phyloP scores from a whole-genome alignment of 2,329 filamentous ascomycete genomes.

The Sclerotinia nivalis region DNA sequence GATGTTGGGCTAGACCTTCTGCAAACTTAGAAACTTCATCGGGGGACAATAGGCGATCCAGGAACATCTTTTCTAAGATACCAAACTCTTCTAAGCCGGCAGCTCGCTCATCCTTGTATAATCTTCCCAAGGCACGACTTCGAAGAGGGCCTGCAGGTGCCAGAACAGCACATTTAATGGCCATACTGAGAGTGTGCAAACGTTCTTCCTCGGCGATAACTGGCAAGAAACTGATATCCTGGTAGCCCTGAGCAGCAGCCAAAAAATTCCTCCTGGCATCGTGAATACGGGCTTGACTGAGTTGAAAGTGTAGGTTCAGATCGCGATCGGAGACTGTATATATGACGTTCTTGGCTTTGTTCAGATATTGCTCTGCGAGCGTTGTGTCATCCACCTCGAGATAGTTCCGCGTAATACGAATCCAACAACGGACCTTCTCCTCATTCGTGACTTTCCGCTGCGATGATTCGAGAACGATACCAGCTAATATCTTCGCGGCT shows the following conservation, averaged over 20 bases:
- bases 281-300: conserved; percentile 89
- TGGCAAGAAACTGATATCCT: conserved; percentile 76
- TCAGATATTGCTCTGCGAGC: conserved; percentile 81
- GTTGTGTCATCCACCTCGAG: conserved; percentile 92
- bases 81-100: conserved; percentile 73
- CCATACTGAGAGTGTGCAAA: conserved; percentile 78
- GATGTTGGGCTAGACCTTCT: conserved; percentile 76
- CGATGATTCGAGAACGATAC: conserved; percentile 80
- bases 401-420: conserved; percentile 91
- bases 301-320: conserved; percentile 79
- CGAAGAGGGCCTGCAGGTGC: conserved; percentile 87
- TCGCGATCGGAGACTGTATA: conserved; percentile 73
- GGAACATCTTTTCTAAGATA: conserved; percentile 96
- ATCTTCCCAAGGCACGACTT: conserved; percentile 73
- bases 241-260: conserved; percentile 83
- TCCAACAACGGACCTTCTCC: conserved; percentile 83
- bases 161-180: conserved; percentile 88
- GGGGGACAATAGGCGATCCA: conserved; percentile 78
- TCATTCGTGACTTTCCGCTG: conserved; percentile 81
- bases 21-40: conserved; percentile 88
- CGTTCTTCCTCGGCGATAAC: conserved; percentile 85
- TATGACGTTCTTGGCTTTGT: conserved; percentile 93
- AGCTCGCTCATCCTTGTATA: conserved; percentile 92
- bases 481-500: conserved; percentile 76
- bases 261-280: conserved; percentile 90